These are phyloP conservation scores for Kodamaea laetipori DNA, from an alignment of 805 yeast genomes.

Conservation along the genomic window DNA sequence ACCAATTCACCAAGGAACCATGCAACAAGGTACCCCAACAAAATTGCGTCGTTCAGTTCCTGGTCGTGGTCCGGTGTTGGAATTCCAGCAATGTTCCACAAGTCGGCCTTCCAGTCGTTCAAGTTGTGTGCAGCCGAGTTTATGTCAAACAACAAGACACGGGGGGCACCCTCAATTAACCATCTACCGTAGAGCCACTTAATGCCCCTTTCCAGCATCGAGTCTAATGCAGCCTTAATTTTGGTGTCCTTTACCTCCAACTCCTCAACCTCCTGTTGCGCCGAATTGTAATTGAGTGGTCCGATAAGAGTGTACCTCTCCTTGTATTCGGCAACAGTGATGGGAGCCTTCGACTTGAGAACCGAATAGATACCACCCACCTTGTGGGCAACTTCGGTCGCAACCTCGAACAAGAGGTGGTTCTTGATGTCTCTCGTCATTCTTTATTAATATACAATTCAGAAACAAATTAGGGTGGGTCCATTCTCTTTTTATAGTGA, in stretches of 20 bases:
- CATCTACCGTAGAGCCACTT: slow-evolving; percentile 88
- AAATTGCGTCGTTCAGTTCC: slow-evolving; percentile 90
- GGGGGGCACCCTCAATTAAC: slow-evolving; percentile 97
- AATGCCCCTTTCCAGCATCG: slow-evolving; percentile 83
- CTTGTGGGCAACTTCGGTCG: slow-evolving; percentile 96
- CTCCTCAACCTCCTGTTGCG: slow-evolving; percentile 81
- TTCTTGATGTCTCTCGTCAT: slow-evolving; percentile 86
- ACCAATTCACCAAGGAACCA: slow-evolving; percentile 97
- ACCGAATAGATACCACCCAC: slow-evolving; percentile 99
- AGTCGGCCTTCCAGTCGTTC: slow-evolving; percentile 92
- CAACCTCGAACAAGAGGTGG: slow-evolving; percentile 88
- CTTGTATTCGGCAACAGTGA: slow-evolving; percentile 90
- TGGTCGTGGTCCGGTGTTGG: slow-evolving; percentile 89
- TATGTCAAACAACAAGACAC: slow-evolving; percentile 85
- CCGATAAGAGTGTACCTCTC: slow-evolving; percentile 87
- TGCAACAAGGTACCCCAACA: slow-evolving; percentile 90
- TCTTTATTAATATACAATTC: background rate
- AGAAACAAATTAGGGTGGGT: slow-evolving; percentile 1
- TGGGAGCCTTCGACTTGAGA: slow-evolving; percentile 93
- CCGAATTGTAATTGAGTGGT: slow-evolving; percentile 73
- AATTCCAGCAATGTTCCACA: slow-evolving; percentile 89
- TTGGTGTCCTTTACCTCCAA: slow-evolving; percentile 57
- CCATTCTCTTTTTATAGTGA: background rate
- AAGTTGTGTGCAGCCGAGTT: slow-evolving; percentile 67
- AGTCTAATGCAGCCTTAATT: slow-evolving; percentile 63